A percentile compares a stretch with the other conserved stretches of the same genome.
Evolutionary conservation across 164 flowering plant genomes (phyloP).

Genomic region (Vitis cinerea): DNA sequence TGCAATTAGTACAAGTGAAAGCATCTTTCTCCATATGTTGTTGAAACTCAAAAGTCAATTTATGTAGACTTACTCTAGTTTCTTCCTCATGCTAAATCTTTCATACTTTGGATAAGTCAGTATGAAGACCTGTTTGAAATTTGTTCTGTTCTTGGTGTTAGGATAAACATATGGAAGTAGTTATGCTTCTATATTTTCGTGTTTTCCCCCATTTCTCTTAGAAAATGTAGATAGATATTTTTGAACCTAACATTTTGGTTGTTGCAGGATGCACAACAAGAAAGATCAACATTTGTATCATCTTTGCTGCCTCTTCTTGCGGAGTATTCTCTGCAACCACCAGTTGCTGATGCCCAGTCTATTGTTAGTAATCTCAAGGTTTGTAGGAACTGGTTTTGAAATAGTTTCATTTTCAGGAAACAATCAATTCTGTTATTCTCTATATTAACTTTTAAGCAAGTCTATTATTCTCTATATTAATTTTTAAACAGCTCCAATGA

Average conservation of each 20-base stretch:
- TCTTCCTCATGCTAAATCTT: not conserved
- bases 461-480: no score
- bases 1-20: no score
- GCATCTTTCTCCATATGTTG: not conserved
- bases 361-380: conserved; percentile 94
- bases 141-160: not conserved
- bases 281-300: conserved; percentile 77
- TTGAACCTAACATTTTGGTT: conserved; percentile 15
- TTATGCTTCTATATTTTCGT: no score
- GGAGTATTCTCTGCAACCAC: conserved; percentile 87
- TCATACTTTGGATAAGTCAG: not conserved
- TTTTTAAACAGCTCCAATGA: no score
- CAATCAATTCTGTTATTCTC: not conserved
- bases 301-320: conserved; percentile 85
- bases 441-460: no score
- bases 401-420: not conserved
- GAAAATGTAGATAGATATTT: not conserved
- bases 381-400: conserved; percentile 4
- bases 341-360: conserved; percentile 87
- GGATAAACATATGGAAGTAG: not conserved
- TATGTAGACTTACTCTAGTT: not conserved
- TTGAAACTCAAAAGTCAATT: not conserved
- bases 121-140: no score
- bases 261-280: conserved; percentile 89
- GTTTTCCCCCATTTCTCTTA: no score